Percentiles rank a stretch among this genome's conserved stretches.
Conservation (phyloP, 2,329 filamentous ascomycete species). For the Acrocalymma vagum region DNA sequence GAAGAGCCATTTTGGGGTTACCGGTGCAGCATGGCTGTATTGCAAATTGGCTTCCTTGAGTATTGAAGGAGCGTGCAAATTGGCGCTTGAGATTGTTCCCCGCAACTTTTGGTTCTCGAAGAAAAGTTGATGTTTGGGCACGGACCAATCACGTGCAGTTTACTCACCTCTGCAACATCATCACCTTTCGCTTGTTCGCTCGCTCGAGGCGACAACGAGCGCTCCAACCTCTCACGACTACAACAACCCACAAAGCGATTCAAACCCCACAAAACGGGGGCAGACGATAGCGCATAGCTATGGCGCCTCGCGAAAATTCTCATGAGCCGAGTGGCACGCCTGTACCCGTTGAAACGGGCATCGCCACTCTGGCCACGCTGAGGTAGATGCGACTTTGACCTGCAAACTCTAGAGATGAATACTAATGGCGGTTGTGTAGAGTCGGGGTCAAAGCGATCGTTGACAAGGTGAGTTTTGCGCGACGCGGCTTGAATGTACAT, state of each 20-base stretch:
- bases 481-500: conserved; percentile 8
- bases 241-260: conserved; percentile 35
- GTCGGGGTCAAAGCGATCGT: conserved; percentile 74
- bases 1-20: conserved; percentile 46
- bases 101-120: conserved; percentile 12
- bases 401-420: conserved; percentile 35
- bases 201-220: conserved; percentile 36
- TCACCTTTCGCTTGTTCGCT: too few relatives aligned
- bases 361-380: conserved; percentile 85
- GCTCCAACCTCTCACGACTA: conserved; percentile 38
- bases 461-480: conserved; percentile 66
- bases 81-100: conserved; percentile 2
- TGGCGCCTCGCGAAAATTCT: conserved; percentile 65
- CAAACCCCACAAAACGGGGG: conserved; percentile 25
- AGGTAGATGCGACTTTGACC: conserved; percentile 62
- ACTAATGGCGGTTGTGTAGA: conserved; percentile 53
- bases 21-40: conserved; percentile 36
- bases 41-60: conserved; percentile 14
- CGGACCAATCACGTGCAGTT: conserved; percentile 19
- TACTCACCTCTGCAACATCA: conserved; percentile 29
- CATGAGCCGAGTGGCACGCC: conserved; percentile 64
- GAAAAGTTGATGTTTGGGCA: conserved; percentile 33
- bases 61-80: conserved; percentile 16
- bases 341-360: conserved; percentile 75
- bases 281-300: conserved; percentile 34